Conservation (phyloP, 768 basidiomycete species). For the Cystobasidium onofrii region DNA sequence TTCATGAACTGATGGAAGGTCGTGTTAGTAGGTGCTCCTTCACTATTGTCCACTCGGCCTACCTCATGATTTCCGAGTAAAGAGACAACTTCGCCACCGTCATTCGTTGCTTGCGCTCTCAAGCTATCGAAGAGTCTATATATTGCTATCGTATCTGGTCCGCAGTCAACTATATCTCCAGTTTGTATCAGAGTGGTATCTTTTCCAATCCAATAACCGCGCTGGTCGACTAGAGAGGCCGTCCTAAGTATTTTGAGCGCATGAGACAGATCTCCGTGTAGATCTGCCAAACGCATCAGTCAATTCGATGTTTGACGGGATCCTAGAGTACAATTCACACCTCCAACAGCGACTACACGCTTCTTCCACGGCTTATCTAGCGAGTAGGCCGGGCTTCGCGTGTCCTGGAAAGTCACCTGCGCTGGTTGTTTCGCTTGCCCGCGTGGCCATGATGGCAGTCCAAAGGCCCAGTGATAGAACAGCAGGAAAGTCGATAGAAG, state of each 20-base stretch:
- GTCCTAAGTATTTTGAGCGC: conserved; percentile 28
- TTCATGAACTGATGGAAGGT: conserved; percentile 9
- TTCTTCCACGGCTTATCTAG: conserved; percentile 15
- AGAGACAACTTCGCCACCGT: conserved; percentile 65
- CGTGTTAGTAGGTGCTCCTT: conserved; percentile 44
- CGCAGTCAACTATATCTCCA: conserved; percentile 51
- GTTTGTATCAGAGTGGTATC: conserved; percentile 32
- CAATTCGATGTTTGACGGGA: too few species aligned
- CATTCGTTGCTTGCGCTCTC: conserved; percentile 60
- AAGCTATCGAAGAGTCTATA: conserved; percentile 78
- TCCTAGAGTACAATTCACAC: too few species aligned
- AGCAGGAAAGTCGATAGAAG: background rate
- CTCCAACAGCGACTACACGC: conserved; percentile 32
- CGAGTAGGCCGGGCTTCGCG: background rate
- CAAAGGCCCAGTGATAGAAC: conserved; percentile 9
- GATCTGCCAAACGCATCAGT: conserved; percentile 17
- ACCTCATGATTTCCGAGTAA: conserved; percentile 92
- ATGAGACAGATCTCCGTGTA: conserved; percentile 34
- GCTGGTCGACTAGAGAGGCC: conserved; percentile 30
- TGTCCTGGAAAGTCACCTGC: background rate
- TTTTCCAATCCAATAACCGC: conserved; percentile 28
- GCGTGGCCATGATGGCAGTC: background rate
- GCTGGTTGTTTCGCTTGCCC: background rate
- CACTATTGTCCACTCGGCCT: conserved; percentile 67
- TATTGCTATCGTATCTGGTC: conserved; percentile 78